Conservation (phyloP, 2,329 filamentous ascomycete genomes). For the Monosporascus cannonballus region DNA sequence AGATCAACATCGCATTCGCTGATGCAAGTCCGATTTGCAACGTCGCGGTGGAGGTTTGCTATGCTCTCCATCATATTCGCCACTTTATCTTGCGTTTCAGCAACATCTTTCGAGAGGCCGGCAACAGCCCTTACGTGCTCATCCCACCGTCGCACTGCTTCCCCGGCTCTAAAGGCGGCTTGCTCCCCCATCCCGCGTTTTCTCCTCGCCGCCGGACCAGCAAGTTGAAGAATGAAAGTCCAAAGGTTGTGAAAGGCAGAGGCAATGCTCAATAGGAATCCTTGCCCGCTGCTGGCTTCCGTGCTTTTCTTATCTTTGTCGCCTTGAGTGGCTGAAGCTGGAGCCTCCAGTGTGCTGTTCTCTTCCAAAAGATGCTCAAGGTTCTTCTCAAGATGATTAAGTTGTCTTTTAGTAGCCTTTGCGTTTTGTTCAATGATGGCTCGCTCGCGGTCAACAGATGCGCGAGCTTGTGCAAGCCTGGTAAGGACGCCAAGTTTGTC, state of each 20-base stretch:
- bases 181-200: no score
- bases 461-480: slow-evolving; percentile 4
- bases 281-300: background rate
- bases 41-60: background rate
- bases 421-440: background rate
- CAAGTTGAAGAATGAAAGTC: background rate
- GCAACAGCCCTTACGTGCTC: background rate
- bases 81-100: background rate
- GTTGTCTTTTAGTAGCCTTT: background rate
- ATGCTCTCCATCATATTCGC: background rate
- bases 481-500: slow-evolving; percentile 3
- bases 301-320: background rate
- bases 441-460: slow-evolving; percentile 4
- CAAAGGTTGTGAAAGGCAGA: slow-evolving; percentile 1
- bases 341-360: slow-evolving; percentile 2
- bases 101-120: background rate
- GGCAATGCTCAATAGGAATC: background rate
- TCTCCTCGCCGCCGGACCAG: background rate
- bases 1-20: slow-evolving; percentile 1
- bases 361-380: slow-evolving; percentile 1
- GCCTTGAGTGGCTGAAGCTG: background rate
- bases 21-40: background rate
- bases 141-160: slow-evolving; percentile 1
- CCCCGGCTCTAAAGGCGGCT: background rate
- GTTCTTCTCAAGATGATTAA: slow-evolving; percentile 1